phyloP scores from a whole-genome alignment of 164 flowering plant species.

The Magnolia kwangsiensis region DNA sequence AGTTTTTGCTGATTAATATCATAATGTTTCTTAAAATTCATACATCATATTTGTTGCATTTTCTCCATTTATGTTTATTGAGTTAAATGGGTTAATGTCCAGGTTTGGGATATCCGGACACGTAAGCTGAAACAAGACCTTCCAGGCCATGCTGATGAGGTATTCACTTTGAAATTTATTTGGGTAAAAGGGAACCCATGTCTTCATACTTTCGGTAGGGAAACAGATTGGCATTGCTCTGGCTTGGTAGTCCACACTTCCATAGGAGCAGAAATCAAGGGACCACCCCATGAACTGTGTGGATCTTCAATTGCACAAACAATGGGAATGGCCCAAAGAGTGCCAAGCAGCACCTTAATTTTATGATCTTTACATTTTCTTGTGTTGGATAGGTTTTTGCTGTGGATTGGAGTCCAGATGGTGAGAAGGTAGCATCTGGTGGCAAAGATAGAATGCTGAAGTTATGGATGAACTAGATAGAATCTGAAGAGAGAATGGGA shows the following conservation, averaged over 20 bases:
- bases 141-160: slow-evolving; percentile 99
- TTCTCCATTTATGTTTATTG: too few species aligned
- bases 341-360: not conserved
- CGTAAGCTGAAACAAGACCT: slow-evolving; percentile 85
- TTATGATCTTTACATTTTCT: not conserved
- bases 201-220: too few species aligned
- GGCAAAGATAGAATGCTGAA: slow-evolving; percentile 84
- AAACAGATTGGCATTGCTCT: too few species aligned
- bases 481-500: not conserved
- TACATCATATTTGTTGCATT: too few species aligned
- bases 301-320: not conserved
- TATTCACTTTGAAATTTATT: slow-evolving; percentile 15
- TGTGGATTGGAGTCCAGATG: slow-evolving; percentile 99
- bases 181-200: not conserved
- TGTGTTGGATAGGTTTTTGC: slow-evolving; percentile 63
- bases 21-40: too few species aligned
- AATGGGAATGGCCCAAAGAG: not conserved
- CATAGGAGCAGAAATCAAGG: not conserved
- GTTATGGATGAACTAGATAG: slow-evolving; percentile 75
- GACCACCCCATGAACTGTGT: not conserved
- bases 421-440: slow-evolving; percentile 98
- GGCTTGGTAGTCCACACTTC: too few species aligned
- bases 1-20: too few species aligned
- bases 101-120: slow-evolving; percentile 93
- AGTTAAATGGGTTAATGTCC: not conserved